Base-by-base conservation (phyloP, 306 rosid genomes). In the Citrullus amarus region DNA sequence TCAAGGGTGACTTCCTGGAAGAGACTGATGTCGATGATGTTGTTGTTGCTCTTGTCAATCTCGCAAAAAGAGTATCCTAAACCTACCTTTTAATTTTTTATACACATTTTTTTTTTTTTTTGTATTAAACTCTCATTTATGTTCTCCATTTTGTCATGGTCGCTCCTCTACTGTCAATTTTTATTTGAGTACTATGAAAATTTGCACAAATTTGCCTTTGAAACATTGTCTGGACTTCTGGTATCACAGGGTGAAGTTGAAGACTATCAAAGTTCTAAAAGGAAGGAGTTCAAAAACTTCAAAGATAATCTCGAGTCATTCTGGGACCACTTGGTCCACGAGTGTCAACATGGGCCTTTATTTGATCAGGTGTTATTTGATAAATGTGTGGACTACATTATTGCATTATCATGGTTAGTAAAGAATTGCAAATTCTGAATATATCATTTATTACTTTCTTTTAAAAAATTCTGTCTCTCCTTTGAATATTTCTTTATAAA, bases 301-400 rank as follows among this genome's bases (percentile, higher is more conserved):
- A 95, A 89, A 83, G 97, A 90, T 77, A 95, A 95, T 84, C 96
- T 95, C 66, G 90, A 87, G 77, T 88, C 87, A 56, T 92, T 95
- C 70, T 95, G 95, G 96, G 97, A 95, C 79, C 87, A 81, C 80
- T 86, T 92, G 88, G 89, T 94, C 78, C 87, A 87, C 38, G 97
- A 95, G 72, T 88, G 97, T 79, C 97, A 95, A 79, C 93, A 95
- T 75, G 97, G 97, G 34, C 98, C 98, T 73, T 87, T 94, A 53
- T 91, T 91, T 82, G 97, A 90, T 87, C 92, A 91, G 83, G 86
- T 89, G 87, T 80, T 95, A 86, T 91, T 95, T 80, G 98, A 95
- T 91, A 95, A 95, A 88, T 95, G 97, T 87, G 90, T 95, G 98
- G 98, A 92, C 86, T 95, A 90, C 83, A 87, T 95, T 81, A 95